phyloP scores from a whole-genome alignment of 2,329 filamentous ascomycete species.

The Talaromyces sp. region DNA sequence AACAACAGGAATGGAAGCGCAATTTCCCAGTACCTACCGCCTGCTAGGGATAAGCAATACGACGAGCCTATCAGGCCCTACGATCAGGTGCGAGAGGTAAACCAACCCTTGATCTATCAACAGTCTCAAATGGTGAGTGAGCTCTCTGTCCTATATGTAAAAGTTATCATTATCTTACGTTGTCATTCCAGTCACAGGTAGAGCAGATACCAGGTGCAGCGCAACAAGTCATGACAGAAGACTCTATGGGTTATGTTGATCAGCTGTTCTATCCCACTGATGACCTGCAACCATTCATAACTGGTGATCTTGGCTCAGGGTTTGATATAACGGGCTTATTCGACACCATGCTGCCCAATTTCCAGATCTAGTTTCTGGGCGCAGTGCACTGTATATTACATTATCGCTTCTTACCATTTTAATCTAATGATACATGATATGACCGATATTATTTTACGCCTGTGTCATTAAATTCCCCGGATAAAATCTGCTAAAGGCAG shows the following conservation, averaged over 20 bases:
- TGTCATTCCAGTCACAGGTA: background rate
- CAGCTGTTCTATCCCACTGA: slow-evolving; percentile 20
- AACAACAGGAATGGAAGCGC: background rate
- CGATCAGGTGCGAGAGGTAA: background rate
- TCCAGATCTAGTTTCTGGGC: slow-evolving; percentile 5
- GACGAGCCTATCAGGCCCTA: background rate
- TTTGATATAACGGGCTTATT: slow-evolving; percentile 20
- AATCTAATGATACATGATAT: background rate
- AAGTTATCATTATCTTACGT: background rate
- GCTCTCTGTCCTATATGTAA: too few species aligned
- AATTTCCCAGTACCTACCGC: background rate
- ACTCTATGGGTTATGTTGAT: slow-evolving; percentile 6
- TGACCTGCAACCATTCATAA: slow-evolving; percentile 15
- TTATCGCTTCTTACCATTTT: background rate
- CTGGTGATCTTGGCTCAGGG: slow-evolving; percentile 13
- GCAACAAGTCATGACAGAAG: background rate
- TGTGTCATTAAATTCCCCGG: too few species aligned
- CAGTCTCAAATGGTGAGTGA: slow-evolving; percentile 12
- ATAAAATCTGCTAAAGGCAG: background rate
- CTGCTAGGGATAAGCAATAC: background rate
- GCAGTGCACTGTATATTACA: background rate
- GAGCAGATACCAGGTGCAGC: slow-evolving; percentile 2
- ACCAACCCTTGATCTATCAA: background rate
- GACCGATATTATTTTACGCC: background rate
- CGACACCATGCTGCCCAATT: slow-evolving; percentile 17